Conservation (phyloP, 192 early-diverging fungal genomes). For the Diversispora epigaea region DNA sequence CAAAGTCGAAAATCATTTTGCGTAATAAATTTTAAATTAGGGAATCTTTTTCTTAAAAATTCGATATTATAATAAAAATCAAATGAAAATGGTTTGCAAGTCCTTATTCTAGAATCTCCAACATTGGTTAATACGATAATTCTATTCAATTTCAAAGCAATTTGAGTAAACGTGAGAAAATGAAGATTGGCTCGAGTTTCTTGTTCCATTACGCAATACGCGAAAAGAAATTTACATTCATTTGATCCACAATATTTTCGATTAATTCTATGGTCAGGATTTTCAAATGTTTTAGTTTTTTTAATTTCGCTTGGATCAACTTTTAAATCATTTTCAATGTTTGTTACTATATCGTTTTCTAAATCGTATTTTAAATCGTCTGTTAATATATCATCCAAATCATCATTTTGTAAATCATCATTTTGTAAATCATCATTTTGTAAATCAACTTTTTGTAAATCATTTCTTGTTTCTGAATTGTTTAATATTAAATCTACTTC, state of each 20-base stretch:
- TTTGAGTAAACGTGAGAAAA: not conserved
- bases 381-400: no score
- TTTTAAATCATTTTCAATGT: no score
- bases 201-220: not conserved
- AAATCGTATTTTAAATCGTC: no score
- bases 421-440: no score
- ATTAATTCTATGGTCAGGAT: not conserved
- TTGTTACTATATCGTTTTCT: no score
- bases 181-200: constrained; percentile 12
- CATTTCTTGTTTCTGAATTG: no score
- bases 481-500: no score
- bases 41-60: not conserved
- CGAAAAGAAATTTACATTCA: constrained; percentile 21
- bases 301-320: no score
- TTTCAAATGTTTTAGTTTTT: no score
- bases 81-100: not conserved
- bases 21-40: not conserved
- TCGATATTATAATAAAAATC: constrained; percentile 23
- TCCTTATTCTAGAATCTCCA: not conserved
- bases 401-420: no score
- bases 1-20: not conserved
- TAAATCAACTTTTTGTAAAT: no score
- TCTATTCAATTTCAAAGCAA: not conserved
- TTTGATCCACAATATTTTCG: constrained; percentile 16
- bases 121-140: constrained; percentile 15